Percentiles rank a stretch among this genome's conserved stretches.
Evolutionary conservation across 1,284 basidiomycete species (phyloP).

Genomic region (Puccinia horiana): DNA sequence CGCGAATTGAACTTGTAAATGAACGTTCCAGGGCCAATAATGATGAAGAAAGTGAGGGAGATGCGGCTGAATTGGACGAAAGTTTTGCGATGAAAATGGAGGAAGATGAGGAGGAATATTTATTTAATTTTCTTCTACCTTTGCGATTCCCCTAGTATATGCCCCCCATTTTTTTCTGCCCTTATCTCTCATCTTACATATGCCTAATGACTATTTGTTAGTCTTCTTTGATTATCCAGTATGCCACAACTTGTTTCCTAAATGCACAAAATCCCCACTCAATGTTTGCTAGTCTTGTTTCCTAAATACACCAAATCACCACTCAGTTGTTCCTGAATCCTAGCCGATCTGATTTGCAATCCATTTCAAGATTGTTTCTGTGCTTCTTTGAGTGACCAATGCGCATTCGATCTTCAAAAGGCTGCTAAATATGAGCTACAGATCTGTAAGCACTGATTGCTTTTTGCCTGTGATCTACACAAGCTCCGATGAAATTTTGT

Average conservation of each 20-base stretch:
- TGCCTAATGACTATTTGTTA: neutral
- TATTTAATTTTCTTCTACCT: neutral
- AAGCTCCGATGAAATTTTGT: too few species aligned
- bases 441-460: too few species aligned
- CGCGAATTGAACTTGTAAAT: slow-evolving; percentile 13
- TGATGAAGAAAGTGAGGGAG: neutral
- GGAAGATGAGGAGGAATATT: neutral
- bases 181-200: neutral
- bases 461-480: too few species aligned
- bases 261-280: too few species aligned
- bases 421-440: too few species aligned
- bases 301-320: neutral
- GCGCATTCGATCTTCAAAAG: too few species aligned
- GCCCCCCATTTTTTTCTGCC: neutral
- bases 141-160: neutral
- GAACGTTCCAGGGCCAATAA: neutral
- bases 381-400: too few species aligned
- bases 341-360: too few species aligned
- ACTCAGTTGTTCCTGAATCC: neutral
- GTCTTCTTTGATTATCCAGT: neutral
- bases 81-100: neutral
- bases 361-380: too few species aligned
- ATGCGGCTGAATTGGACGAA: neutral
- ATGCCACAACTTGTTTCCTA: too few species aligned
- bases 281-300: neutral